Evolutionary conservation across 148 eudicot genomes (phyloP), one percentile per base, ranked within the genome.

Genomic region (Simmondsia chinensis): DNA sequence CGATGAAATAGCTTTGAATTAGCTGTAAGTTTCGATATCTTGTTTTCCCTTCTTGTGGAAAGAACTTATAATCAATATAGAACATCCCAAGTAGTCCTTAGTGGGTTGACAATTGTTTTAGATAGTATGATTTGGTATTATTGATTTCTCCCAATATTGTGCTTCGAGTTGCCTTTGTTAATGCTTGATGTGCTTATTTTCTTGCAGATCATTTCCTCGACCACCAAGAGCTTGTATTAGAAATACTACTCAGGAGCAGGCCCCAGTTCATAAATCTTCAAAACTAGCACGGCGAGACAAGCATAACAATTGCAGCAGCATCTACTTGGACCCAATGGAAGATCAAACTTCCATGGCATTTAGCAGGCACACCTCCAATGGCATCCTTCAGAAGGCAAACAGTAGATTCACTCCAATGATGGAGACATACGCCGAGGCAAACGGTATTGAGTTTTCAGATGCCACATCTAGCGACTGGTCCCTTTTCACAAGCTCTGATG

Each of bases 401-500:
- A 61, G 57, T 24, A 61, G 59, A 46, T 57, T 24, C 35, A 76
- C 69, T 7, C 75, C 76, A 20, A 34, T 54, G 18, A 28, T 23
- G 32, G 70, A 46, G 33, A 71, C 63, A 5, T 42, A 49, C 19
- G 39, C 71, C 0, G 64, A 64, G 43, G 68, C 83, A 13, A 56
- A 33, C 0, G 40, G 29, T 19, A 48, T 46, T 34, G 75, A 75
- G 18, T 83, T 65, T 41, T 80, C 89, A 10, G 96, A 83, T 24
- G 73, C 73, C 1, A 62, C 91, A 25, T 68, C 96, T 1, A 87
- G 88, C 33, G 96, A 87, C 33, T 83, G 83, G 86, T 87, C 96
- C 36, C 64, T 83, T 13, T 87, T 87, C 53, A 87, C 96, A n/a
- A 87, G 94, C 80, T 87, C 94, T 0, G 96, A 87, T 28, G 96